Conservation (phyloP, 371 early-diverging fungal species). For the Dichotomocladium elegans region DNA sequence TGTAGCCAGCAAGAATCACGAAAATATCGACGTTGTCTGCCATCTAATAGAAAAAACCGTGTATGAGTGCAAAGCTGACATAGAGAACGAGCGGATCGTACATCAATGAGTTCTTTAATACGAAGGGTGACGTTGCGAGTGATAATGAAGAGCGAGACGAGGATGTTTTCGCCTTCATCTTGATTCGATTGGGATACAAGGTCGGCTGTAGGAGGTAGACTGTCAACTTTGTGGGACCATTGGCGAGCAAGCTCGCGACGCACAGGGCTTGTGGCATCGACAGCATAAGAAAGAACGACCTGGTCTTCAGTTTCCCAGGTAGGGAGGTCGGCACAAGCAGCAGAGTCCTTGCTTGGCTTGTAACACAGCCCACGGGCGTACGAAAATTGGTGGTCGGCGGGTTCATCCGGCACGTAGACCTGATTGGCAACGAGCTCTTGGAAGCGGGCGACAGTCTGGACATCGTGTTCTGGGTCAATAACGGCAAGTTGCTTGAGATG, state of each 20-base stretch:
- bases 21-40: slow-evolving; percentile 70
- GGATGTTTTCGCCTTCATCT: slow-evolving; percentile 18
- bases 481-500: slow-evolving; percentile 54
- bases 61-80: not conserved
- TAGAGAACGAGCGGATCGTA: slow-evolving; percentile 14
- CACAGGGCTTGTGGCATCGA: slow-evolving; percentile 51
- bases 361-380: slow-evolving; percentile 41
- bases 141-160: slow-evolving; percentile 45
- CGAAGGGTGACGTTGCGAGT: slow-evolving; percentile 50
- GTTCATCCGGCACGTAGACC: slow-evolving; percentile 32
- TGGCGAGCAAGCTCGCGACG: slow-evolving; percentile 37
- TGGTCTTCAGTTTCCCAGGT: slow-evolving; percentile 44
- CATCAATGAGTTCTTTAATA: slow-evolving; percentile 57
- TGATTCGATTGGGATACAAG: slow-evolving; percentile 16
- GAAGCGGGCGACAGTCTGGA: slow-evolving; percentile 38
- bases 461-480: slow-evolving; percentile 25
- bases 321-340: slow-evolving; percentile 26
- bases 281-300: slow-evolving; percentile 50
- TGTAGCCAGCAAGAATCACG: slow-evolving; percentile 70
- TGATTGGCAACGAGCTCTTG: slow-evolving; percentile 50
- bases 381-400: slow-evolving; percentile 20
- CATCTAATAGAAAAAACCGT: slow-evolving; percentile 9
- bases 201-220: slow-evolving; percentile 24
- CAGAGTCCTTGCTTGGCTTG: slow-evolving; percentile 15
- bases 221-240: slow-evolving; percentile 52